phyloP scores from a whole-genome alignment of 306 rosid genomes.

The Coriaria nepalensis region DNA sequence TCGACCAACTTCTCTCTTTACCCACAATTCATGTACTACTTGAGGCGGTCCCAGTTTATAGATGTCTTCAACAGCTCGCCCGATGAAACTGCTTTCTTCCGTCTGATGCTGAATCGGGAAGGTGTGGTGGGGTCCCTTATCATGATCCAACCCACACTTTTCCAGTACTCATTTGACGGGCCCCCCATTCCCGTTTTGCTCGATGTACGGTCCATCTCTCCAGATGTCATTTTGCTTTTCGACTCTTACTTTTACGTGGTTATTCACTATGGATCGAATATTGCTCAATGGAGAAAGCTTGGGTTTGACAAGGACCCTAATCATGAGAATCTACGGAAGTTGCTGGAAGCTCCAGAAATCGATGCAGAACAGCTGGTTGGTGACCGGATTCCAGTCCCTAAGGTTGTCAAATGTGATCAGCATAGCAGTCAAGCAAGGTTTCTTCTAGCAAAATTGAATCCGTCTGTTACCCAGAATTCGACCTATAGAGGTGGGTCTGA shows the following conservation, averaged over 20 bases:
- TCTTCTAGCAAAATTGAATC: slow-evolving; percentile 90
- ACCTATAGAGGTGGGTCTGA: slow-evolving; percentile 67
- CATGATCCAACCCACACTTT: slow-evolving; percentile 90
- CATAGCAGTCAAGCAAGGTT: slow-evolving; percentile 87
- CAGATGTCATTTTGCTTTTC: slow-evolving; percentile 73
- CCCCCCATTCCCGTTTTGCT: slow-evolving; percentile 83
- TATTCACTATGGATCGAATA: slow-evolving; percentile 70
- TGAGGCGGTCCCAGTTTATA: slow-evolving; percentile 81
- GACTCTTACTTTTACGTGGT: slow-evolving; percentile 84
- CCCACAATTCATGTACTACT: slow-evolving; percentile 84
- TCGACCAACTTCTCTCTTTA: slow-evolving; percentile 73
- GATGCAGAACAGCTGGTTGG: slow-evolving; percentile 64
- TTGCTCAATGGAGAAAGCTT: slow-evolving; percentile 76
- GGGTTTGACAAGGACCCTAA: slow-evolving; percentile 71
- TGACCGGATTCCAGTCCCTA: slow-evolving; percentile 68
- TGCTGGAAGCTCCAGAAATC: slow-evolving; percentile 68
- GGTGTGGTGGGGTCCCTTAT: slow-evolving; percentile 76
- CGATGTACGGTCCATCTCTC: slow-evolving; percentile 60
- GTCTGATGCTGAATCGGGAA: slow-evolving; percentile 68
- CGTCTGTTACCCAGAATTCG: slow-evolving; percentile 77
- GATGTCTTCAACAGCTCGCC: slow-evolving; percentile 70
- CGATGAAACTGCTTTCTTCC: slow-evolving; percentile 80
- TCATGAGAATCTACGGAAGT: slow-evolving; percentile 68
- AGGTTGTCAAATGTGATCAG: slow-evolving; percentile 70
- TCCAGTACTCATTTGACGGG: slow-evolving; percentile 74